phyloP scores from a whole-genome alignment of 2,329 filamentous ascomycete genomes.

The Fusarium humuli region DNA sequence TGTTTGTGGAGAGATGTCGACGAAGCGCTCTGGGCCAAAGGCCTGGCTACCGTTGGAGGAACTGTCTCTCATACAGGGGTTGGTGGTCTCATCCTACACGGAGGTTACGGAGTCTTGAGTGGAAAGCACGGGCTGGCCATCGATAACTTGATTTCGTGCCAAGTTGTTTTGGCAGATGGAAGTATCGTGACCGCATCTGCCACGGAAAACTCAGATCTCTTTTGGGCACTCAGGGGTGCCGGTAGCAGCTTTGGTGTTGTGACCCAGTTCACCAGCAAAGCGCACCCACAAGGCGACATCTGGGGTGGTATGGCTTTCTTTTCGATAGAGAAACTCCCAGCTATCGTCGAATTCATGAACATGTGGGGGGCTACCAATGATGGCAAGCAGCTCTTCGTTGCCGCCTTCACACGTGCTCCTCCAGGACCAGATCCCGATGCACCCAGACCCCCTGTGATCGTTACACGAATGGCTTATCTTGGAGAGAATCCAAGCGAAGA shows the following conservation, averaged over 20 bases:
- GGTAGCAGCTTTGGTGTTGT: conserved; percentile 59
- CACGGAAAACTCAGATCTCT: conserved; percentile 56
- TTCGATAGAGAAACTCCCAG: conserved; percentile 42
- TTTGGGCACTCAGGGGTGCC: conserved; percentile 57
- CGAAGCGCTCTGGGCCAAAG: conserved; percentile 59
- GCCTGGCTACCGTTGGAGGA: conserved; percentile 69
- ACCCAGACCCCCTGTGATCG: conserved; percentile 29
- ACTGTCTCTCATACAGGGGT: conserved; percentile 73
- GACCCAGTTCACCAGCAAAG: conserved; percentile 53
- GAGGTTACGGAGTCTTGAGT: conserved; percentile 68
- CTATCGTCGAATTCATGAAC: conserved; percentile 49
- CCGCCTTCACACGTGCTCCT: conserved; percentile 31
- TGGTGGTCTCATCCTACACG: conserved; percentile 67
- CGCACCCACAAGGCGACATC: conserved; percentile 48
- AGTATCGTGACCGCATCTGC: conserved; percentile 54
- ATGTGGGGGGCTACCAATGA: conserved; percentile 45
- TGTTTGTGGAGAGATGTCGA: conserved; percentile 67
- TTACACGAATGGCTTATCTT: conserved; percentile 37
- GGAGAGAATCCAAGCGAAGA: conserved; percentile 34
- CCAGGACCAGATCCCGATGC: conserved; percentile 38
- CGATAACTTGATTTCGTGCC: conserved; percentile 55
- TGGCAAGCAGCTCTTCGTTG: conserved; percentile 36
- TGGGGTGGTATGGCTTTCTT: conserved; percentile 49
- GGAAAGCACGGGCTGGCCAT: conserved; percentile 64
- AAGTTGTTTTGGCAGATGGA: conserved; percentile 56